Evolutionary conservation across 2,329 filamentous ascomycete species (phyloP), one percentile per base, ranked within the genome.

Genomic region (Emmonsia crescens): DNA sequence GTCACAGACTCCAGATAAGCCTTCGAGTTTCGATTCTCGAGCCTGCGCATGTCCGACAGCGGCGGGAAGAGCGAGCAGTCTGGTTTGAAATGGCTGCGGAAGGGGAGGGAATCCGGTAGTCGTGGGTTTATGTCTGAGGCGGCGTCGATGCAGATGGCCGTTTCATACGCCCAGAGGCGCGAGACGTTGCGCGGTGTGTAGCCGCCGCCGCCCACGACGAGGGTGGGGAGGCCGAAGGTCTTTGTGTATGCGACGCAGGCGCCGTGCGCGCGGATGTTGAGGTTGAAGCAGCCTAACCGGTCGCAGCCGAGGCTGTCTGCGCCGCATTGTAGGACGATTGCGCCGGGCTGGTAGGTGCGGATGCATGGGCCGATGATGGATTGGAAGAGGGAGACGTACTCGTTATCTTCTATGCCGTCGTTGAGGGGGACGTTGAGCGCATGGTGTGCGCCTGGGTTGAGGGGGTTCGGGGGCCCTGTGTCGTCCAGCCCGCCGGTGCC

Each of bases 151-250:
- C 91, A 91, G 67, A 97, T 90, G 64, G 89, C 89, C 14, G 94
- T 99, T 77, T 99, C 94, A 76, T 96, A 93, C 29, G 92, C 91
- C 94, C 94, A 99, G 36, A 93, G 91, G 60, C 94, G 88, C 49
- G 94, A 94, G 6, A 99, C 94, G 70, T 99, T 99, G 66, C 93
- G 85, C 5, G 94, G 92, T 16, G 94, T 99, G 76, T 99, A 99
- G 33, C 94, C 94, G 61, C 94, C 94, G 46, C 94, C 94, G 52
- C 94, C 94, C 62, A 97, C 89, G 60, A 99, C 84, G 57, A 99
- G 85, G 64, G 97, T 82, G 2, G 94, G 94, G 1, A 96, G 79
- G 6, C 83, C 81, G 65, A 91, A 85, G 55, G 80, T 84, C 75
- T 97, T 97, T 75, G 92, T 91, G 69, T 88, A 96, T 57, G 87